Base-by-base conservation (phyloP, 176 grass and related monocot genomes). In the Aegilops bicornis region DNA sequence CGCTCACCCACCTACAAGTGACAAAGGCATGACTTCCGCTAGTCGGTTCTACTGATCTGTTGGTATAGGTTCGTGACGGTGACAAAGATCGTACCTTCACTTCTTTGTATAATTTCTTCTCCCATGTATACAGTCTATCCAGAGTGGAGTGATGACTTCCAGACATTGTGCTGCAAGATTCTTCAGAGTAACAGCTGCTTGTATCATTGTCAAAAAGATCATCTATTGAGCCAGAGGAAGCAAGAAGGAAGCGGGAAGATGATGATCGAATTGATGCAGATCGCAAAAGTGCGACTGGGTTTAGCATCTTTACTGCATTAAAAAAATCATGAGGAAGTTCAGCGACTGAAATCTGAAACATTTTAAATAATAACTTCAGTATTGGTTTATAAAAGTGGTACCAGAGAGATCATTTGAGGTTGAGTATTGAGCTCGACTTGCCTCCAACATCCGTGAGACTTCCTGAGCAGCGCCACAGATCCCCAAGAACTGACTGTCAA, bases 81-180 rank as follows among this genome's bases (percentile, higher is more conserved):
- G 27, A 79, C 22, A 74, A 70, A 64, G 30, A 43, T 35, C 58
- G 27, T 92, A 99, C 97, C 94, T 99, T 99, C 39, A 99, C 94
- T 99, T 99, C 97, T 71, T 94, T 82, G 86, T 96, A 99, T 70
- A 99, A 82, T 86, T 96, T 99, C 82, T 94, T 99, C 83, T 99
- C 97, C 97, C 97, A 99, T 88, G 86, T 83, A 83, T 96, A 96
- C 68, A 99, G 56, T 88, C 97, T 91, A 79, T 99, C 94, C 64
- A 99, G 91, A 64, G 94, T 99, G 78, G 97, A 96, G 61, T 93
- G 89, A 79, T 99, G 97, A 86, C 97, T 90, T 82, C 89, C 86
- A 78, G 97, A 92, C 83, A 89, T 82, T 8, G 83, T 83, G 43
- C 88, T 92, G 37, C 90, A 91, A 61, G 97, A 91, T 88, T 94